Base-by-base conservation (phyloP, 176 grass and related monocot species). In the Saccharum officinarum region DNA sequence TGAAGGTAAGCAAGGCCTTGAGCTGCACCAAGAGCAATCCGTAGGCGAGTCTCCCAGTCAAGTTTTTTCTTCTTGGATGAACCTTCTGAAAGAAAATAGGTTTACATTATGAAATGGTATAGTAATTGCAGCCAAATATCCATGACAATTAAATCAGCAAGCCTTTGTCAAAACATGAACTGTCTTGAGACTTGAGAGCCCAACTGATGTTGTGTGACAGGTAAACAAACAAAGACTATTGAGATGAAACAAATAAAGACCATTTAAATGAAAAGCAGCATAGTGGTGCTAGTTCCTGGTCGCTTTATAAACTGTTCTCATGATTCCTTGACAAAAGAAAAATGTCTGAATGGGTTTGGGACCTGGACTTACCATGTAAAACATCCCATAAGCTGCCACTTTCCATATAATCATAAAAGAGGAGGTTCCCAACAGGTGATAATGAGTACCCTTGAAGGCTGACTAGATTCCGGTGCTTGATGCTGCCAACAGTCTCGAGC, bases 361-460 rank as follows among this genome's bases (percentile, higher is more conserved):
- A 20, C 49, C 4, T 9, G n/a, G 65, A 82, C 84, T 55, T 90
- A 99, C 97, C 97, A 82, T 99, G 97, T 69, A 99, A 90, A 87
- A 99, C 78, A 90, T 99, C 97, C 97, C 97, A 99, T 18, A 99
- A 92, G 84, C 97, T 99, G 20, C 94, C 97, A 78, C 88, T 91
- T 82, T 99, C 97, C 97, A 97, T 97, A 80, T 97, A 99, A 77
- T 97, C 92, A 68, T 99, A 99, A 80, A 99, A 99, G 39, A 99
- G 92, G 59, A 99, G 86, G 84, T 99, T 94, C 33, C 92, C 97
- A 80, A 86, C 75, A 14, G 97, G 94, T 10, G 97, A 99, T 23
- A 97, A 80, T 6, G 97, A 97, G 82, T 99, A 99, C 10, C 97
- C 97, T 80, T 99, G 97, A 73, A 99, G 88, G 46, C 90, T 94